Evolutionary conservation across 345 rosid genomes (phyloP), one percentile per base, ranked within the genome.

Genomic region (Xanthoceras sorbifolium): DNA sequence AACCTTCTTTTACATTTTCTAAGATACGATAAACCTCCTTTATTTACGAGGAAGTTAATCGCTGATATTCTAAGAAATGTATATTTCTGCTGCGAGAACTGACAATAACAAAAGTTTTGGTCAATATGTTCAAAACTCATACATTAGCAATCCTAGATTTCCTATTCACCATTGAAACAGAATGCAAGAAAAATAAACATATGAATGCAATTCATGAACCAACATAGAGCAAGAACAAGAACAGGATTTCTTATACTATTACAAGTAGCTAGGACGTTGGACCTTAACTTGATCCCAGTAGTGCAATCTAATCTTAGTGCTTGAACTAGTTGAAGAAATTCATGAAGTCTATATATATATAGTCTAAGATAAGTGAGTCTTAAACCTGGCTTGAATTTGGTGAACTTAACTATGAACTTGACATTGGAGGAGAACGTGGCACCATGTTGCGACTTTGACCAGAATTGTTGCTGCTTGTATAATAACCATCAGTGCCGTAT

Each of bases 361-460:
- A 3, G 17, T 60, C 4, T 25, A 62, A 59, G 63, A 73, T 28
- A 38, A 23, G 31, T 23, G 20, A 54, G 48, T 78, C 65, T 34
- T 79, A 72, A 72, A 77, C 81, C 82, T 86, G 73, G 55, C 11
- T 66, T 55, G 68, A 62, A 52, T 69, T 29, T 50, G 85, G 65
- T 32, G 25, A 0, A 59, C 68, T 69, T 20, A 74, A 25, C 44
- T 50, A 67, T 25, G 81, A 73, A 18, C 15, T 3, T 34, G 74
- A 15, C 31, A 7, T 4, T 12, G 70, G 38, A 38, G 77, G 52
- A 28, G 82, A 70, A 57, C 61, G 72, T 54, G 61, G 74, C 6
- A 29, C 38, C 23, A 64, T 60, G 64, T 69, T 67, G 36, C 34
- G 28, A 46, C 64, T 74, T 31, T 32, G 28, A 64, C 73, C 40